Evolutionary conservation across 2,329 filamentous ascomycete genomes (phyloP).

Genomic region (Aureobasidium namibiae): DNA sequence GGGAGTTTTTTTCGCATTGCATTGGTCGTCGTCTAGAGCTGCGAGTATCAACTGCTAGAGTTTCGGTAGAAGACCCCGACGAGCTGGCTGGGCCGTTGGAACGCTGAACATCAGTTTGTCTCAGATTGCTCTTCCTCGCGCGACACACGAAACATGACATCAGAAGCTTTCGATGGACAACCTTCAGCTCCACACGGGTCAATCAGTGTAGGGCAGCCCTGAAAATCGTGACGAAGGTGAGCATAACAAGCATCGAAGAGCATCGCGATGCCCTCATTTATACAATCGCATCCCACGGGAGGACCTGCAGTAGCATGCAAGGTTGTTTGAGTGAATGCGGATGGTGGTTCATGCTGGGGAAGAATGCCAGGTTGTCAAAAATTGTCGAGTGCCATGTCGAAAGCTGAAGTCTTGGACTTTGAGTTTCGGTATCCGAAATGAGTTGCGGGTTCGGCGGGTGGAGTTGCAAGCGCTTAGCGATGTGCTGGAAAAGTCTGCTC

Average conservation of each 20-base stretch:
- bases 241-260: not conserved
- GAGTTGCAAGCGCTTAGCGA: not conserved
- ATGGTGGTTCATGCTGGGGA: not conserved
- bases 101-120: conserved; percentile 7
- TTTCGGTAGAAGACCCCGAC: conserved; percentile 4
- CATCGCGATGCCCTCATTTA: not conserved
- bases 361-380: not conserved
- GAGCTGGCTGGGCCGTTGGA: not conserved
- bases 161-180: conserved; percentile 4
- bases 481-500: not conserved
- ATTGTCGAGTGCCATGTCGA: not conserved
- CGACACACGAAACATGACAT: not conserved
- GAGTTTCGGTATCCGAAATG: not conserved
- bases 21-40: not conserved
- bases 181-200: conserved; percentile 4
- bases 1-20: not conserved
- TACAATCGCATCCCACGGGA: not conserved
- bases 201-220: not conserved
- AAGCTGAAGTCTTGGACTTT: not conserved
- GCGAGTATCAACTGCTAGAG: not conserved
- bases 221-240: not conserved
- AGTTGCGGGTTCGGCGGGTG: not conserved
- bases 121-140: not conserved
- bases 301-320: conserved; percentile 9
- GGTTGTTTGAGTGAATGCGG: not conserved